Evolutionary conservation across 2,329 filamentous ascomycete genomes (phyloP).

Genomic region (Fusarium metavorans): DNA sequence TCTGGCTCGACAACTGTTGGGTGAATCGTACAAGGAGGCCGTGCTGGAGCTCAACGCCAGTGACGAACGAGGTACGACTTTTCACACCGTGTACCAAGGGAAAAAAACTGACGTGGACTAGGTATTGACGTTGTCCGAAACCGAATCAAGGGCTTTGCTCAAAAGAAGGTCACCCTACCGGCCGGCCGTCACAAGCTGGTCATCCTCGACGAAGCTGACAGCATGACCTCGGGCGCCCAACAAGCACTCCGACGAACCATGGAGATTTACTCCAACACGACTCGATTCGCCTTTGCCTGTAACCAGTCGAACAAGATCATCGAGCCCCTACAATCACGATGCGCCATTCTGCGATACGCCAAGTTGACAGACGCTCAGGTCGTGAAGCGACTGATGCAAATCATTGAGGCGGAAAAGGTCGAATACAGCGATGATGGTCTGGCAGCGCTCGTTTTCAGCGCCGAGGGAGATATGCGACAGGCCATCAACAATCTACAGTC

Average conservation of each 20-base stretch:
- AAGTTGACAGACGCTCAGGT: slow-evolving; percentile 93
- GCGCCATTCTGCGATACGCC: slow-evolving; percentile 93
- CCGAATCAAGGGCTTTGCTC: slow-evolving; percentile 97
- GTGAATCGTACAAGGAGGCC: slow-evolving; percentile 95
- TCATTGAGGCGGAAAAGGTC: slow-evolving; percentile 92
- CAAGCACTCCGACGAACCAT: slow-evolving; percentile 95
- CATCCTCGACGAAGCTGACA: slow-evolving; percentile 97
- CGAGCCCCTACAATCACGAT: slow-evolving; percentile 96
- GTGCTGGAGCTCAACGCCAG: slow-evolving; percentile 96
- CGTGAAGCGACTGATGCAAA: slow-evolving; percentile 89
- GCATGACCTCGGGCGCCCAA: slow-evolving; percentile 96
- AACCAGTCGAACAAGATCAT: slow-evolving; percentile 99
- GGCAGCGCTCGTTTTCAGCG: slow-evolving; percentile 95
- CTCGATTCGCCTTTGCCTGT: slow-evolving; percentile 96
- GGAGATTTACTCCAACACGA: slow-evolving; percentile 98
- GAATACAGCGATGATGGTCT: slow-evolving; percentile 93
- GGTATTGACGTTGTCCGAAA: slow-evolving; percentile 98
- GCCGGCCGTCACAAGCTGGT: slow-evolving; percentile 93
- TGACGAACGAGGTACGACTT: slow-evolving; percentile 82
- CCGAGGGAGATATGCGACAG: slow-evolving; percentile 98
- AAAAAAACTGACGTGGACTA: slow-evolving; percentile 43
- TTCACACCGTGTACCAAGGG: not conserved
- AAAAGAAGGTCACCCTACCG: slow-evolving; percentile 97
- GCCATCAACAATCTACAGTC: slow-evolving; percentile 99
- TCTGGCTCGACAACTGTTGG: slow-evolving; percentile 89